phyloP scores from a whole-genome alignment of 1,284 basidiomycete genomes.

The Cryptococcus floricola region DNA sequence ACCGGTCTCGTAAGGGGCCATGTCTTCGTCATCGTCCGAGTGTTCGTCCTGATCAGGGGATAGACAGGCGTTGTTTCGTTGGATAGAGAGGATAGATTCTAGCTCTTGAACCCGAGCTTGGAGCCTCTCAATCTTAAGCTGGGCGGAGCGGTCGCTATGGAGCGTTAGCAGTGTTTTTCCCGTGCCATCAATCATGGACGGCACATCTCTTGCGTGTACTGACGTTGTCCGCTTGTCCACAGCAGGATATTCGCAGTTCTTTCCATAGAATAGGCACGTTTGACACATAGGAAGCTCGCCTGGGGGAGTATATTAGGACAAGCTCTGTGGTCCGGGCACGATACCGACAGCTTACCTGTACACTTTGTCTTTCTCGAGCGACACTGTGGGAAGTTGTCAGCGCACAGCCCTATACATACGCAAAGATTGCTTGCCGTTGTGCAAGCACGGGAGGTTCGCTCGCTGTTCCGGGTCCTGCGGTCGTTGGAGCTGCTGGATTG shows the following conservation, averaged over 20 bases:
- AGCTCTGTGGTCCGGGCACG: neutral
- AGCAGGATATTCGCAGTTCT: conserved; percentile 1
- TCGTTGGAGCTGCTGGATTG: neutral
- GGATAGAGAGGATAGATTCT: neutral
- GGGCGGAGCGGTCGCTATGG: conserved; percentile 3
- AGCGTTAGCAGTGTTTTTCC: neutral
- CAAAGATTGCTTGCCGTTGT: no score
- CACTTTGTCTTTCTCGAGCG: neutral
- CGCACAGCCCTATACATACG: no score
- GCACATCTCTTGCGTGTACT: neutral
- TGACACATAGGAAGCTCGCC: conserved; percentile 1
- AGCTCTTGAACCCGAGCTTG: conserved; percentile 2
- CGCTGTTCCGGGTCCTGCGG: neutral
- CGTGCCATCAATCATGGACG: no score
- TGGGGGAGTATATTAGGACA: neutral
- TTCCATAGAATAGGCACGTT: neutral
- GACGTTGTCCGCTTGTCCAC: conserved; percentile 3
- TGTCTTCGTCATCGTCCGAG: neutral
- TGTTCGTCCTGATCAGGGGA: neutral
- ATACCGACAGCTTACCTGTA: neutral
- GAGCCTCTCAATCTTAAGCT: conserved; percentile 1
- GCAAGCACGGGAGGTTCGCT: conserved; percentile 2
- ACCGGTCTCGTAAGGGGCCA: conserved; percentile 19
- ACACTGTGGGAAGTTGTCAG: neutral
- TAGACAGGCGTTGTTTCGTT: neutral